These are phyloP conservation scores for Phragmites australis DNA, from an alignment of 176 grass and related monocot species.

Conservation along the genomic window DNA sequence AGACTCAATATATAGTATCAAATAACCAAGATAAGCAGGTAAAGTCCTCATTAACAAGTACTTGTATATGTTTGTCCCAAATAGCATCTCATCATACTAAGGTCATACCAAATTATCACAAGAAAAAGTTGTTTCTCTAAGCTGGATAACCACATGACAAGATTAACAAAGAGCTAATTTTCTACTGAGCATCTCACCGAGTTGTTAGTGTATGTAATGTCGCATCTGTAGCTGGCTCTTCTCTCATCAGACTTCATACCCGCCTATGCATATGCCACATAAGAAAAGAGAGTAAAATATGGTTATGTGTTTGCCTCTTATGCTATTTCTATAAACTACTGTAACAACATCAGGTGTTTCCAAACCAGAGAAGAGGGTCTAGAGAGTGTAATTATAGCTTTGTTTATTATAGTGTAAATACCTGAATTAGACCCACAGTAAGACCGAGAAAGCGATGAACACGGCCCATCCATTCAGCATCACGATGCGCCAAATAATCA, in stretches of 20 bases:
- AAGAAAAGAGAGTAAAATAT: constrained; percentile 32
- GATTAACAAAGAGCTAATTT: neutral
- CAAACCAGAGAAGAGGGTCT: neutral
- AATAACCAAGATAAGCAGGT: constrained; percentile 21
- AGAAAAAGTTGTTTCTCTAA: constrained; percentile 13
- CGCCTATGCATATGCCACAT: constrained; percentile 45
- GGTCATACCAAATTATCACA: neutral
- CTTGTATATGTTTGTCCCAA: neutral
- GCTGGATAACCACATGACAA: constrained; percentile 18
- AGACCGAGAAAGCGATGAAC: constrained; percentile 95
- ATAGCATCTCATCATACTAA: neutral
- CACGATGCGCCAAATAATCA: constrained; percentile 95
- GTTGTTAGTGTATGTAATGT: constrained; percentile 98
- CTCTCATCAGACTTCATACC: constrained; percentile 74
- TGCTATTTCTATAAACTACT: constrained; percentile 28
- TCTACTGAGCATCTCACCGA: constrained; percentile 53
- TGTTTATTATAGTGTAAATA: constrained; percentile 28
- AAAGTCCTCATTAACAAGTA: constrained; percentile 10
- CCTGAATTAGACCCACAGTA: constrained; percentile 88
- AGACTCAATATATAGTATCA: neutral
- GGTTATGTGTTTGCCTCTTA: constrained; percentile 25
- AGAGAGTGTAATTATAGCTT: neutral
- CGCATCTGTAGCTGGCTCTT: constrained; percentile 81
- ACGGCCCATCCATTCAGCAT: constrained; percentile 98
- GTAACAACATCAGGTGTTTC: constrained; percentile 15